Base-by-base conservation (phyloP, 352 stramenopile species). In the Globisporangium nodosum region DNA sequence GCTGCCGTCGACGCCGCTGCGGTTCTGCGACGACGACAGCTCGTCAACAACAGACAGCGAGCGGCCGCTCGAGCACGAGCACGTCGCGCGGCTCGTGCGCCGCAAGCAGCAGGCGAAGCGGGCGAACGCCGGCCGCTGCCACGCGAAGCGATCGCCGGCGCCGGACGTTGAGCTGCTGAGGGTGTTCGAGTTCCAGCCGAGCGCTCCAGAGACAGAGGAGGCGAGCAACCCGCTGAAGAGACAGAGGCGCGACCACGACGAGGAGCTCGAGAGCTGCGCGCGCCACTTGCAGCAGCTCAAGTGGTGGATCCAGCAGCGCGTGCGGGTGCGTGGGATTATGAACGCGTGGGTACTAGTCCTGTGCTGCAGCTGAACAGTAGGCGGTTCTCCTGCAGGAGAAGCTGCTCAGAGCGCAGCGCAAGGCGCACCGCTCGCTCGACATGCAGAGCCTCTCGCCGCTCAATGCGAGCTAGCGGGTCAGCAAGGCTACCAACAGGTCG, bases 121-220 rank as follows among this genome's bases (percentile, higher is more conserved):
- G 13, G 27, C 56, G 47, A 54, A 49, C 43, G 43, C 43, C 11
- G 43, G 43, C 9, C 43, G 43, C 9, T 12, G n/a, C 20, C 20
- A 5, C 6, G n/a, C 5, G 6, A 13, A 11, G n/a, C 18, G 20
- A n/a, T 9, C 43, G 4, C 18, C 9, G n/a, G 20, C 20, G 24
- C 33, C 24, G 20, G 12, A 50, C 11, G 24, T 13, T 0, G 37
- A 43, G 24, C 24, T 43, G 9, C 27, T 55, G 24, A 27, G 9
- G 37, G 56, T 61, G 16, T 61, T 61, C 21, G 56, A 61, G 47
- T 61, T 61, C 27, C 47, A 55, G 30, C 18, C 56, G 35, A 49
- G 48, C 30, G 18, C 15, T 16, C 18, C 43, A 16, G 46, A 40
- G 18, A 12, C 16, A 18, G 47, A 53, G 27, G 21, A 35, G n/a